Conservation (phyloP, 345 rosid genomes). For the Pugionium cornutum region DNA sequence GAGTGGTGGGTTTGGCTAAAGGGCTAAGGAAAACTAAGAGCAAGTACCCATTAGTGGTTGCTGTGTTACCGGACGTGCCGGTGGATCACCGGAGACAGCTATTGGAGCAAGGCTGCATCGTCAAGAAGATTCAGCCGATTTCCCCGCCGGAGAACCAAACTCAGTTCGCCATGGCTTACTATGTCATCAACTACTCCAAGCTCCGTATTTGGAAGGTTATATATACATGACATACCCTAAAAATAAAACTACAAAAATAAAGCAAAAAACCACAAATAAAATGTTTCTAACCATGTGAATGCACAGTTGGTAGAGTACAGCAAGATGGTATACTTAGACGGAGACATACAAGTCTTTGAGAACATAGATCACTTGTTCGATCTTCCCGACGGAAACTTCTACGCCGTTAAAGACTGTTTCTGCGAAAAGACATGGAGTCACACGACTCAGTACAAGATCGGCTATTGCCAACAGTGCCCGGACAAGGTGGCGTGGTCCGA, state of each 20-base stretch:
- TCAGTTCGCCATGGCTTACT: slow-evolving; percentile 72
- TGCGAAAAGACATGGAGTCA: slow-evolving; percentile 79
- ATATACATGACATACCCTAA: not conserved
- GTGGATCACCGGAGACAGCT: slow-evolving; percentile 58
- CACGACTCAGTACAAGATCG: slow-evolving; percentile 57
- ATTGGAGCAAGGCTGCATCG: slow-evolving; percentile 55
- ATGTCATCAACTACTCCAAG: slow-evolving; percentile 77
- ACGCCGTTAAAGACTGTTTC: slow-evolving; percentile 77
- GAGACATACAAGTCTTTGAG: slow-evolving; percentile 75
- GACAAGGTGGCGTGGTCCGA: too few relatives aligned
- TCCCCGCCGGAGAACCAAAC: slow-evolving; percentile 70
- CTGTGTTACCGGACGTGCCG: slow-evolving; percentile 67
- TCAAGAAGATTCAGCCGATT: slow-evolving; percentile 59
- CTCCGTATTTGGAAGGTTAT: slow-evolving; percentile 77
- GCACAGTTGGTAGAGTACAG: slow-evolving; percentile 62
- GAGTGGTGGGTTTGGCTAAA: slow-evolving; percentile 75
- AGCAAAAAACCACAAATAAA: too few relatives aligned
- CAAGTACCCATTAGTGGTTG: slow-evolving; percentile 65
- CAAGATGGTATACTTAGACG: slow-evolving; percentile 72
- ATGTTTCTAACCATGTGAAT: slow-evolving; percentile 11
- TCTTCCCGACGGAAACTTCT: slow-evolving; percentile 55
- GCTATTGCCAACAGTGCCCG: slow-evolving; percentile 45
- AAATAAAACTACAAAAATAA: not conserved
- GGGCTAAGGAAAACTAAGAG: slow-evolving; percentile 58
- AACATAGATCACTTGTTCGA: slow-evolving; percentile 75